Base-by-base conservation (phyloP, 257 asterid species). In the Przewalskia tangutica region DNA sequence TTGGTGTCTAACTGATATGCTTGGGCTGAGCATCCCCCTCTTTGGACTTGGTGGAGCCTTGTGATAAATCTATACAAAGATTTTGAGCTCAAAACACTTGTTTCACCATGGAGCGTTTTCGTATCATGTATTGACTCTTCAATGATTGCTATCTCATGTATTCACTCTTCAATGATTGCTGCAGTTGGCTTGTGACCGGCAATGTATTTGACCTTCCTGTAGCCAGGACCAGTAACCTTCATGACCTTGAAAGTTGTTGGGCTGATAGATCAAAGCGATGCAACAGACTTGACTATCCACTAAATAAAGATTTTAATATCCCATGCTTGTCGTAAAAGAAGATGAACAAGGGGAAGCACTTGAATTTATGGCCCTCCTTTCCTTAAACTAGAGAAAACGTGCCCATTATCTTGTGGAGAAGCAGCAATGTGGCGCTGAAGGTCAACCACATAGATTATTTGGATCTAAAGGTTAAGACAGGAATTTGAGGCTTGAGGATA, bases 401-500 rank as follows among this genome's bases (percentile, higher is more conserved):
- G 58, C 40, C 38, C 78, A 71, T 44, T 71, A 71, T 23, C 58
- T n/a, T 44, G 78, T 44, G 40, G 78, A 46, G 85, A 83, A 83
- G 82, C 82, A 85, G 23, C 84, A 67, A 38, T 53, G 65, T 7
- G 79, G 63, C 16, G 60, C 85, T 83, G 54, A 84, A 78, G 73
- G 71, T 44, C 81, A 73, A 80, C 44, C 66, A 83, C 85, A 50
- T 75, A 34, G 78, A 84, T 42, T 79, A 85, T 50, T 62, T 18
- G 81, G 85, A 85, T 8, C 40, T 75, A 44, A 80, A 83, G 75
- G 82, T 62, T 85, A 84, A 83, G 81, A 81, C 8, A 82, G 77
- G 84, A 77, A 36, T 81, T 64, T 83, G 79, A 84, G 68, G 71
- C 78, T 80, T 76, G 87, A 77, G 76, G 83, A 83, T 38, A 80